Evolutionary conservation across 768 basidiomycete species (phyloP), one percentile per base, ranked within the genome.

Genomic region (Tricholoma saponaceum): DNA sequence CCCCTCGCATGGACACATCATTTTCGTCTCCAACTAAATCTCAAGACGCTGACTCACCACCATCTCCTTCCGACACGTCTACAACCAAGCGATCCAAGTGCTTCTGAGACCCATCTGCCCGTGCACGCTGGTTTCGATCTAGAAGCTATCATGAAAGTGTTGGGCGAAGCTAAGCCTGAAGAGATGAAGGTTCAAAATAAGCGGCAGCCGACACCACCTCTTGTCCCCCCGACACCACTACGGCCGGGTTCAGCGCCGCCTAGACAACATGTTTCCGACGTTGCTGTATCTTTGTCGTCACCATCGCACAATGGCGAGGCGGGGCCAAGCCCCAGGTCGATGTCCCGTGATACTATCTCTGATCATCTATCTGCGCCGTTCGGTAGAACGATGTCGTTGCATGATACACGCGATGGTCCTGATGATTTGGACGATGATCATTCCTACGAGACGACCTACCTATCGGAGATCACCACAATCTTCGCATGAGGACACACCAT

Each of bases 51-150:
- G 41, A 59, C 50, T 20, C 55, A 32, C 58, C 62, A 30, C 44
- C 41, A 22, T n/a, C n/a, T n/a, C 52, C 58, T 32, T 55, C 63
- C 16, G 61, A 62, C 30, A 57, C 66, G 41, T 62, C 70, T 55
- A 47, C 63, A 74, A 30, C 49, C 62, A 9, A 55, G 56, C 52
- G 72, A 74, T 8, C 61, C 67, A 8, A 50, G 63, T 18, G 67
- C 72, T 5, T 65, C 74, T 7, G 55, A 64, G 2, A 62, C 76
- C 2, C 75, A 81, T 20, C 61, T 92, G 13, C 88, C 91, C 1
- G 70, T 76, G 10, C 87, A 81, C 58, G 94, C 95, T 18, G 95
- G 95, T 0, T 96, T 96, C 69, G 87, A 96, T 69, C 79, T 97
- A 46, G 72, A 69, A 5, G 93, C 93, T 7, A 95, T 97, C 61